Base-by-base conservation (phyloP, 2,329 filamentous ascomycete species). In the Dactylellina leptospora region DNA sequence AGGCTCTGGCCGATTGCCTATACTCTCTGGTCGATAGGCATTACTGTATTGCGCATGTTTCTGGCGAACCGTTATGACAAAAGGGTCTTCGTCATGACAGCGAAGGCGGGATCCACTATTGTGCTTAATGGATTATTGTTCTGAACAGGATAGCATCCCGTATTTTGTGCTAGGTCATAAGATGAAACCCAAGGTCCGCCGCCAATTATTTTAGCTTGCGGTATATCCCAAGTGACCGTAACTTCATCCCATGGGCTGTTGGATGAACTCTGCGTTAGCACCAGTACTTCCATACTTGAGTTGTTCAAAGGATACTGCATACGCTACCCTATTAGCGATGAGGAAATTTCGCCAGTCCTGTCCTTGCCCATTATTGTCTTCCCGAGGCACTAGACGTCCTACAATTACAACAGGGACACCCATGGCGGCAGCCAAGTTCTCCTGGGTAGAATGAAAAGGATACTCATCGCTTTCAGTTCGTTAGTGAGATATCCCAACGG, bases 201-300 rank as follows among this genome's bases (percentile, higher is more conserved):
- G 16, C 13, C 9, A 10, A 20, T 2, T n/a, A n/a, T n/a, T 56
- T 53, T 53, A 20, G 2, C 2, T 8, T 27, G n/a, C 13, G 58
- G 56, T 16, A 60, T 16, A n/a, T 4, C n/a, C 45, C 58, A 61
- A 25, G 45, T 61, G 16, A 53, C 25, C 1, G 27, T 51, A 27
- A 61, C 40, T 16, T 30, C 22, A 30, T 61, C 58, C 45, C 45
- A 53, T 4, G 58, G 58, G 16, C 58, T 61, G 22, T n/a, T n/a
- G n/a, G n/a, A n/a, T n/a, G n/a, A n/a, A n/a, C n/a, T 1, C 20
- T 13, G 23, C 5, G 23, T 16, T 2, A 23, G 28, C 30, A 16
- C 13, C n/a, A 16, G 16, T 22, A 60, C 38, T 16, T 42, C 13
- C 25, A 25, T 13, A 30, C 28, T 18, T 8, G 25, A 27, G 40